Evolutionary conservation across 2,329 filamentous ascomycete genomes (phyloP).

Genomic region (Venturia oleaginea): DNA sequence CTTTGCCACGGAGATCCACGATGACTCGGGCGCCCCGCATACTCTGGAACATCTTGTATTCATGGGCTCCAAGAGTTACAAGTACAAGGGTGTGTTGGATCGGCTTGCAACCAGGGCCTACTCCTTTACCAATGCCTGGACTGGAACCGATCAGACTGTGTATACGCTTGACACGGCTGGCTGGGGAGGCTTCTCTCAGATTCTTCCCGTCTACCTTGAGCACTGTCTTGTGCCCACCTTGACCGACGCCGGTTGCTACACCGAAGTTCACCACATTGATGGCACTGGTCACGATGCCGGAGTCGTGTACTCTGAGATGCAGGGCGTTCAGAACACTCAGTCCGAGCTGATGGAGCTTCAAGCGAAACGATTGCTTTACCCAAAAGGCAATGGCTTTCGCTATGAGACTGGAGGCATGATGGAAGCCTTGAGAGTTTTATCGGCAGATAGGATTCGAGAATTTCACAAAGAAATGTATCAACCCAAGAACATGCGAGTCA

Average conservation of each 20-base stretch:
- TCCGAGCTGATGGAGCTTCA: conserved; percentile 80
- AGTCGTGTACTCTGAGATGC: conserved; percentile 98
- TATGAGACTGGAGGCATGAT: conserved; percentile 99
- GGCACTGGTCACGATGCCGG: conserved; percentile 87
- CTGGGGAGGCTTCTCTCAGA: conserved; percentile 94
- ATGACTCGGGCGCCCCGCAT: conserved; percentile 77
- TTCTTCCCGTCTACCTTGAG: conserved; percentile 89
- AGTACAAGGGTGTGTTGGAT: conserved; percentile 90
- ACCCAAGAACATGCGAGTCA: conserved; percentile 83
- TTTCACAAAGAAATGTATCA: conserved; percentile 98
- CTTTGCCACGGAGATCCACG: conserved; percentile 91
- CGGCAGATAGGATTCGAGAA: conserved; percentile 80
- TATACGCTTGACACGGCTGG: conserved; percentile 93
- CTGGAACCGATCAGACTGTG: conserved; percentile 88
- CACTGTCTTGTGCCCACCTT: conserved; percentile 86
- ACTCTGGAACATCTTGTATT: conserved; percentile 2
- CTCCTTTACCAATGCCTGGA: conserved; percentile 94
- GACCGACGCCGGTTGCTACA: conserved; percentile 86
- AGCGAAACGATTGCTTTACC: conserved; percentile 73
- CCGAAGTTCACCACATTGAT: conserved; percentile 93
- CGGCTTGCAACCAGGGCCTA: conserved; percentile 91
- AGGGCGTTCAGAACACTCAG: conserved; percentile 79
- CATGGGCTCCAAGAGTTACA: conserved; percentile 75
- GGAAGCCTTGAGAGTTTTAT: conserved; percentile 76
- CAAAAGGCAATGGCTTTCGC: conserved; percentile 80